Base-by-base conservation (phyloP, 257 asterid genomes). In the Fraxinus excelsior region DNA sequence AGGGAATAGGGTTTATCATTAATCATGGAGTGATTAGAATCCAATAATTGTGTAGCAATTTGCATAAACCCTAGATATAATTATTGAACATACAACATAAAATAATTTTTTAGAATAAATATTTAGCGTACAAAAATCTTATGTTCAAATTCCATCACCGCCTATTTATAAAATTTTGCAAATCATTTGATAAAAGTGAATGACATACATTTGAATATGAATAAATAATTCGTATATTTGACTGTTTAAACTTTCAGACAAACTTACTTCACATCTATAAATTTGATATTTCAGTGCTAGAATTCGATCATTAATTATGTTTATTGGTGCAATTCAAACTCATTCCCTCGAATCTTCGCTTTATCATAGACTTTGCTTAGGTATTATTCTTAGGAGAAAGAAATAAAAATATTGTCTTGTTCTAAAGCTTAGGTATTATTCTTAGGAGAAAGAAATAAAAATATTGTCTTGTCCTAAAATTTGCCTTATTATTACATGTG, bases 331-430 rank as follows among this genome's bases (percentile, higher is more conserved):
- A 31, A 46, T 46, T 67, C 21, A 28, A 76, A 82, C 74, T 74
- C 73, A 79, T 71, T 74, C 65, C n/a, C 19, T 51, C 74, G 82
- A 75, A 74, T 42, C 37, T 46, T 49, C 34, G 44, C 67, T 80
- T 53, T 31, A 29, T 73, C 25, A 69, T 72, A 44, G 35, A 62
- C 8, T 62, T 62, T 62, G 68, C 34, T 10, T 7, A 12, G 26
- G 18, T 11, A 62, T 25, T 62, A 62, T 14, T 25, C 68, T 11
- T 62, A 23, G 7, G 68, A 62, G 28, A 38, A 56, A 5, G 65
- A 56, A 26, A 56, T n/a, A 56, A n/a, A 56, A 56, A 7, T 60
- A 14, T 60, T 25, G n/a, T 62, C 68, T 62, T 62, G 34, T 26
- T 26, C 68, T 12, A 62, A 62, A n/a, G n/a, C n/a, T n/a, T n/a